Conservation (phyloP, 768 basidiomycete genomes). For the Panus rudis region DNA sequence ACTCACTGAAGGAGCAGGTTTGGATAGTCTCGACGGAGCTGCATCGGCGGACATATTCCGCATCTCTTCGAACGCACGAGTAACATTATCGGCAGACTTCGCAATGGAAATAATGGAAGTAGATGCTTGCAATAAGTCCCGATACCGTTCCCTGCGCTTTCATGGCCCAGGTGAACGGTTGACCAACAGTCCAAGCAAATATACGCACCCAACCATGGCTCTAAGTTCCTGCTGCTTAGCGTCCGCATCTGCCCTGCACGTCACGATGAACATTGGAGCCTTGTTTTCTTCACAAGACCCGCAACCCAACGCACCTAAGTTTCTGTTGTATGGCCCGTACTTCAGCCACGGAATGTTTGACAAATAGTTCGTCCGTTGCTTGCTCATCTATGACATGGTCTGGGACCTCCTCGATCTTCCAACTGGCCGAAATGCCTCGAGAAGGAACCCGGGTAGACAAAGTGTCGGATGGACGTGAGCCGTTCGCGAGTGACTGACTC, state of each 20-base stretch:
- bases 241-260: slow-evolving; percentile 66
- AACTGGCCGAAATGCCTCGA: slow-evolving; percentile 13
- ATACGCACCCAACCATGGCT: slow-evolving; percentile 86
- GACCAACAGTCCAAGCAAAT: too few species aligned
- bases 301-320: slow-evolving; percentile 42
- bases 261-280: not conserved
- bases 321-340: slow-evolving; percentile 62
- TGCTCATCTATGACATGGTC: too few species aligned
- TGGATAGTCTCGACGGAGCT: slow-evolving; percentile 37
- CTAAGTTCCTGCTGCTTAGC: slow-evolving; percentile 84
- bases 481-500: slow-evolving; percentile 2
- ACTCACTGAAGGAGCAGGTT: slow-evolving; percentile 26
- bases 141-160: slow-evolving; percentile 82
- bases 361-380: slow-evolving; percentile 76
- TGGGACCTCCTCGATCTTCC: slow-evolving; percentile 7
- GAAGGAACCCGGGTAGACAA: slow-evolving; percentile 6
- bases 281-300: not conserved
- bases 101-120: slow-evolving; percentile 77
- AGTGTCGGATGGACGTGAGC: slow-evolving; percentile 1
- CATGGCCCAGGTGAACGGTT: slow-evolving; percentile 37
- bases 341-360: slow-evolving; percentile 62
- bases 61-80: slow-evolving; percentile 57
- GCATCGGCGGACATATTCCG: slow-evolving; percentile 45
- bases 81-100: slow-evolving; percentile 57
- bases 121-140: slow-evolving; percentile 80